These are phyloP conservation scores for Phytophthora sp. DNA, from an alignment of 352 stramenopile species.

Conservation along the genomic window DNA sequence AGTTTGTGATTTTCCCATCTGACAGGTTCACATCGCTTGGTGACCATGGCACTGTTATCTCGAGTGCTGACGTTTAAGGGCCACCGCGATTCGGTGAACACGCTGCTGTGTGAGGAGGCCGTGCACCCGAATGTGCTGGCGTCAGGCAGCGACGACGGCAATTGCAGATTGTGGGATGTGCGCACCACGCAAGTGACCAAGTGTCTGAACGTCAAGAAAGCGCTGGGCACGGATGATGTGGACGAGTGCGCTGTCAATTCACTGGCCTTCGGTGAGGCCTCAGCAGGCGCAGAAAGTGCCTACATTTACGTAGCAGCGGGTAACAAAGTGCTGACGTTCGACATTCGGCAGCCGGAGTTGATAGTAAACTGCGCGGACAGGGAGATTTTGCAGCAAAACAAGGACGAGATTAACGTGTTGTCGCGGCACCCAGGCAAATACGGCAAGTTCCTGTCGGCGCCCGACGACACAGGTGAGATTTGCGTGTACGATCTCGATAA, in stretches of 20 bases:
- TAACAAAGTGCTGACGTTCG: slow-evolving; percentile 74
- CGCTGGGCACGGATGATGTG: slow-evolving; percentile 39
- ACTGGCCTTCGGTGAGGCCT: slow-evolving; percentile 54
- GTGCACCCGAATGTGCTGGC: slow-evolving; percentile 57
- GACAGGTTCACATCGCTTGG: neutral
- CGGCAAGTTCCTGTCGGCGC: slow-evolving; percentile 61
- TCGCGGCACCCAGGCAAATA: slow-evolving; percentile 52
- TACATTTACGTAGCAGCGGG: slow-evolving; percentile 66
- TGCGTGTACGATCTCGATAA: slow-evolving; percentile 67
- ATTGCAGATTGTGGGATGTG: slow-evolving; percentile 74
- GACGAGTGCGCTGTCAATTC: slow-evolving; percentile 68
- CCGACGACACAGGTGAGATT: slow-evolving; percentile 76
- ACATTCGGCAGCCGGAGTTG: slow-evolving; percentile 62
- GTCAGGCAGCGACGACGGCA: slow-evolving; percentile 75
- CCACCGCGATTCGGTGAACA: slow-evolving; percentile 65
- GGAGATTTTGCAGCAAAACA: slow-evolving; percentile 64
- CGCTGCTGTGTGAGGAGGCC: slow-evolving; percentile 62
- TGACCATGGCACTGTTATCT: slow-evolving; percentile 19
- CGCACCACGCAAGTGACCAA: slow-evolving; percentile 59
- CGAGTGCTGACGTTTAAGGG: slow-evolving; percentile 57
- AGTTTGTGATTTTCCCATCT: neutral
- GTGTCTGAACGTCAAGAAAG: slow-evolving; percentile 71
- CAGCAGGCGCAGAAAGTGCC: slow-evolving; percentile 26
- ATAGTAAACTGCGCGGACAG: slow-evolving; percentile 62
- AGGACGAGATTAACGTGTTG: slow-evolving; percentile 78